Percentiles rank a stretch among this genome's conserved stretches.
Evolutionary conservation across 441 rosid genomes (phyloP).

Genomic region (Omphalea diandra): DNA sequence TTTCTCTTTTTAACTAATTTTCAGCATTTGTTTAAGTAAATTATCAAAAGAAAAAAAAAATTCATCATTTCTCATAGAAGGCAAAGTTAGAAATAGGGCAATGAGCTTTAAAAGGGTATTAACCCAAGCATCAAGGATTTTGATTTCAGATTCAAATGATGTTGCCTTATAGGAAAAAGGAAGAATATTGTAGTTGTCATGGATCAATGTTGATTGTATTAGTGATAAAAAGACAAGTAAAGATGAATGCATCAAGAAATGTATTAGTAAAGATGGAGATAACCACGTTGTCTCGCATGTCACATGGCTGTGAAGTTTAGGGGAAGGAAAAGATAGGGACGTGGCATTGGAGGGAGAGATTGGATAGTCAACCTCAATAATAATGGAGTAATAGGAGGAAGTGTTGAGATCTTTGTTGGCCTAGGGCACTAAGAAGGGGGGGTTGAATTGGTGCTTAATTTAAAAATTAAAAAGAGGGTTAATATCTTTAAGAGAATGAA

Average conservation of each 20-base stretch:
- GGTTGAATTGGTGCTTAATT: no score
- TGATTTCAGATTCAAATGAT: constrained; percentile 45
- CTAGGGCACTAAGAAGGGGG: constrained; percentile 56
- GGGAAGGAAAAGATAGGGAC: constrained; percentile 19
- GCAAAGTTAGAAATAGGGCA: constrained; percentile 63
- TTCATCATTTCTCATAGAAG: constrained; percentile 59
- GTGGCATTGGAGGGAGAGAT: constrained; percentile 41
- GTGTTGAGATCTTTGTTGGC: constrained; percentile 85
- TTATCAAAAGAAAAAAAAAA: constrained; percentile 48
- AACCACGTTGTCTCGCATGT: constrained; percentile 86
- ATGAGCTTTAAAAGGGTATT: constrained; percentile 70
- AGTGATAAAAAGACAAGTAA: constrained; percentile 61
- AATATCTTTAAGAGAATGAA: no score
- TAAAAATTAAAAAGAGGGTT: no score
- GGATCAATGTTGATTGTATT: constrained; percentile 75
- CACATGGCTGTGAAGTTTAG: constrained; percentile 59
- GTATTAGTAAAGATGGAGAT: constrained; percentile 89
- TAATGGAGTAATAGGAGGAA: constrained; percentile 71
- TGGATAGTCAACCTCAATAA: constrained; percentile 78
- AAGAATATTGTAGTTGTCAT: constrained; percentile 81
- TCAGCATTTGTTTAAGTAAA: constrained; percentile 47
- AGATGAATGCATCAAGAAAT: constrained; percentile 72
- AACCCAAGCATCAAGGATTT: constrained; percentile 72
- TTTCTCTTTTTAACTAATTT: constrained; percentile 37
- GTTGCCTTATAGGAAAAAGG: constrained; percentile 71